Percentiles rank a stretch among this genome's conserved stretches.
These are phyloP conservation scores for Colletotrichum orbiculare DNA, from an alignment of 2,329 filamentous ascomycete species.

Conservation along the genomic window DNA sequence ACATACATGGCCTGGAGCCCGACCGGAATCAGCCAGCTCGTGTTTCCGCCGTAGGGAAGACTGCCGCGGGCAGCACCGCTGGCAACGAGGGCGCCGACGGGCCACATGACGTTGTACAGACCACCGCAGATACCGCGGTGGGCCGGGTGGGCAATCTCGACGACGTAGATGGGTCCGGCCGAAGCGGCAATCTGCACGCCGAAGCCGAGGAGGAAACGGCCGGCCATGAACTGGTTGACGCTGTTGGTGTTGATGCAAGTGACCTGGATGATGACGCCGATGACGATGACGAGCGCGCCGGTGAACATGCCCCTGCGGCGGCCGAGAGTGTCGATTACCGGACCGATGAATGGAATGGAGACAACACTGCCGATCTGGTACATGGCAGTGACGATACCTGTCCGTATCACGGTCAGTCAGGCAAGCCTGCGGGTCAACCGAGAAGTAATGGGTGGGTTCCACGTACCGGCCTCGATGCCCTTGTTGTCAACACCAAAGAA, in stretches of 20 bases:
- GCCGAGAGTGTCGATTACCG: constrained; percentile 59
- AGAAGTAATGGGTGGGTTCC: neutral
- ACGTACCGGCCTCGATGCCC: constrained; percentile 59
- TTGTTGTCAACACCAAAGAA: constrained; percentile 61
- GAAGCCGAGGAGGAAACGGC: constrained; percentile 65
- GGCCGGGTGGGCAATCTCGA: constrained; percentile 72
- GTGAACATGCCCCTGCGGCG: constrained; percentile 59
- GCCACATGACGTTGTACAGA: constrained; percentile 52
- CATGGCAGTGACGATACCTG: constrained; percentile 55
- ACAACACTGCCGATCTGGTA: constrained; percentile 62
- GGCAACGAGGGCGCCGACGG: constrained; percentile 57
- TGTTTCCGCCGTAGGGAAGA: constrained; percentile 42
- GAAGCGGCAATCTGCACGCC: constrained; percentile 69
- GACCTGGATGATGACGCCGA: constrained; percentile 46
- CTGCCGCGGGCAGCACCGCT: constrained; percentile 57
- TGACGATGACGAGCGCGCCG: constrained; percentile 55
- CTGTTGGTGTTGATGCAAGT: constrained; percentile 44
- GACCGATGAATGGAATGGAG: constrained; percentile 61
- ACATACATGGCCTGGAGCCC: constrained; percentile 46
- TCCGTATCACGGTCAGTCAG: neutral
- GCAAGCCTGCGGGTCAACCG: neutral
- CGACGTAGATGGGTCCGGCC: constrained; percentile 71
- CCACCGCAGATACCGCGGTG: constrained; percentile 71
- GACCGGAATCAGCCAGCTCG: constrained; percentile 53
- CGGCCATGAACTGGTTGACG: constrained; percentile 65